These are phyloP conservation scores for Bruguiera parviflora DNA, from an alignment of 345 rosid species.

Conservation along the genomic window DNA sequence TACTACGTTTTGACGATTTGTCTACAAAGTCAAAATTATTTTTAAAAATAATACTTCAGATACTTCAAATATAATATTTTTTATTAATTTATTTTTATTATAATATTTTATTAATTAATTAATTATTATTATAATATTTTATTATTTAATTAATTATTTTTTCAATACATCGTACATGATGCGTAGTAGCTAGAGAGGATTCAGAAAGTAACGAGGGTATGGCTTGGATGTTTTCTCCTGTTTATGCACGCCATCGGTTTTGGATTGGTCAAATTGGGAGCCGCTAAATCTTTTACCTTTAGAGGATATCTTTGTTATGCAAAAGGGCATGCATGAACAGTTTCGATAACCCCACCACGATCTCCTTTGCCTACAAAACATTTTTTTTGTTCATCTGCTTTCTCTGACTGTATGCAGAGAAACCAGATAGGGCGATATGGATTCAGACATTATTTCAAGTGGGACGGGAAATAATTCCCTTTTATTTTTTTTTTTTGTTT, in stretches of 20 bases:
- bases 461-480: not conserved
- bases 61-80: too few species aligned
- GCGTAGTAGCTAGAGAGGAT: not conserved
- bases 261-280: constrained; percentile 27
- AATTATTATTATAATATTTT: too few species aligned
- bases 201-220: constrained; percentile 8
- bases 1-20: too few species aligned
- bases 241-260: not conserved
- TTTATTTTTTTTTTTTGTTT: too few species aligned
- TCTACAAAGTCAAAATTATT: too few species aligned
- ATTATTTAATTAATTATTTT: too few species aligned
- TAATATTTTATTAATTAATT: too few species aligned
- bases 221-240: not conserved
- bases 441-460: not conserved
- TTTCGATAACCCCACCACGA: constrained; percentile 4
- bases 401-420: constrained; percentile 23
- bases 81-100: too few species aligned
- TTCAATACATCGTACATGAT: too few species aligned
- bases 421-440: not conserved
- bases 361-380: constrained; percentile 1
- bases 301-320: constrained; percentile 6
- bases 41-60: too few species aligned
- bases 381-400: constrained; percentile 26
- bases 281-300: constrained; percentile 9
- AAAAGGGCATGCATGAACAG: not conserved